A percentile compares a stretch with the other conserved stretches of the same genome.
phyloP scores from a whole-genome alignment of 140 eudicot species.

The Oenanthe javanica region DNA sequence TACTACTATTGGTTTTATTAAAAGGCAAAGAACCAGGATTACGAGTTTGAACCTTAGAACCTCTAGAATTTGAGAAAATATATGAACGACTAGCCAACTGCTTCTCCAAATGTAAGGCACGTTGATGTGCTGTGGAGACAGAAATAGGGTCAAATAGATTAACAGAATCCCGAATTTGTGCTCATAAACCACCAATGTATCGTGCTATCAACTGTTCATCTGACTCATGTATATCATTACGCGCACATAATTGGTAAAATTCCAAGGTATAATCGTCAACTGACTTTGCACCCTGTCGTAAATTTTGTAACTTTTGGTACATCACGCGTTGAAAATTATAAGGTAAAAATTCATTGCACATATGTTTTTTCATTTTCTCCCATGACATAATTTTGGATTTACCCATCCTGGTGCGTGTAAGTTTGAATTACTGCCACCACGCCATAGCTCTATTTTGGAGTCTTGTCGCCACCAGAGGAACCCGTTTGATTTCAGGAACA shows the following conservation, averaged over 20 bases:
- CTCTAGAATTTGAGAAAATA: too few species aligned
- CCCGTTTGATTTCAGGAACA: too few species aligned
- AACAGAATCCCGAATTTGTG: too few species aligned
- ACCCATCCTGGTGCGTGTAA: background rate
- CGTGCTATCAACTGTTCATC: too few species aligned
- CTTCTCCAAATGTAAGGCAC: background rate
- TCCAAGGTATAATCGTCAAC: background rate
- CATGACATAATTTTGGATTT: background rate
- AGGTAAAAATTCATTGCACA: background rate
- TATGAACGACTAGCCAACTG: background rate
- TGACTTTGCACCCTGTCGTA: background rate
- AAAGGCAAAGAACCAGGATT: too few species aligned
- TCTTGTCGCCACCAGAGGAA: too few species aligned
- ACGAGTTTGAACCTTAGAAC: too few species aligned
- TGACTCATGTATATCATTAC: too few species aligned
- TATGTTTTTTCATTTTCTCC: background rate
- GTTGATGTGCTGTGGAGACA: background rate
- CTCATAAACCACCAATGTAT: too few species aligned
- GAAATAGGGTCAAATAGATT: too few species aligned
- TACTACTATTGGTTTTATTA: too few species aligned
- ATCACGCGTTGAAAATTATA: background rate
- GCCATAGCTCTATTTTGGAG: background rate
- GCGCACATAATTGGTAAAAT: too few species aligned
- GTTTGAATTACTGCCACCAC: background rate
- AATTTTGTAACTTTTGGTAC: background rate